Evolutionary conservation across 2,329 filamentous ascomycete species (phyloP).

Genomic region (Bipolaris victoriae): DNA sequence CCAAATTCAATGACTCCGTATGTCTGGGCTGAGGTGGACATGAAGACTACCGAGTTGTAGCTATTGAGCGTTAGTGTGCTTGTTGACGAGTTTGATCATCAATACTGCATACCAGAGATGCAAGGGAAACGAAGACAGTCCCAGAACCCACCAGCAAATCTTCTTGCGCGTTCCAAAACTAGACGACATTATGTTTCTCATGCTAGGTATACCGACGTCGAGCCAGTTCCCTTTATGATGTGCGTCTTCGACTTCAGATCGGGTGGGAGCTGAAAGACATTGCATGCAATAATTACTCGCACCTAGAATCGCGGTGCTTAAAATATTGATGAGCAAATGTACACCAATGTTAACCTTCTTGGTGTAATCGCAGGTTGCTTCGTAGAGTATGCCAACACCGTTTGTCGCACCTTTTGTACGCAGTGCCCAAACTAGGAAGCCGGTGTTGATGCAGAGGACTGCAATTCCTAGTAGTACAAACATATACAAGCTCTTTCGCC

Average conservation of each 20-base stretch:
- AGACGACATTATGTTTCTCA: constrained; percentile 19
- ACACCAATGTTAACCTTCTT: background rate
- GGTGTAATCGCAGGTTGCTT: background rate
- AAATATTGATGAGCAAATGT: background rate
- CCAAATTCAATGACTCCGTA: constrained; percentile 19
- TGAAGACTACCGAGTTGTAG: constrained; percentile 37
- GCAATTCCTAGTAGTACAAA: background rate
- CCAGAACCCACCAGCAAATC: constrained; percentile 21
- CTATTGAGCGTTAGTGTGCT: constrained; percentile 9
- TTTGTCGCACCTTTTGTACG: background rate
- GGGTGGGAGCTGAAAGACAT: constrained; percentile 57
- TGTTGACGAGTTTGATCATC: background rate
- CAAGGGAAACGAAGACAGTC: constrained; percentile 25
- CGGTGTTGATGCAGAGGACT: background rate
- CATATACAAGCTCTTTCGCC: background rate
- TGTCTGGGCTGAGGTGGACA: constrained; percentile 19
- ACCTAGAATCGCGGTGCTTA: background rate
- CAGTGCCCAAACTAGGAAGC: background rate
- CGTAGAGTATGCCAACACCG: background rate
- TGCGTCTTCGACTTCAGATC: constrained; percentile 57
- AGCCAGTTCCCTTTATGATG: constrained; percentile 46
- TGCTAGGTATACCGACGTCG: constrained; percentile 32
- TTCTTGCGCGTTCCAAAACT: constrained; percentile 7
- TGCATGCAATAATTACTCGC: constrained; percentile 51
- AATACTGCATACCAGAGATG: constrained; percentile 21